Evolutionary conservation across 2,329 filamentous ascomycete genomes (phyloP).

Genomic region (Ambrosiella xylebori): DNA sequence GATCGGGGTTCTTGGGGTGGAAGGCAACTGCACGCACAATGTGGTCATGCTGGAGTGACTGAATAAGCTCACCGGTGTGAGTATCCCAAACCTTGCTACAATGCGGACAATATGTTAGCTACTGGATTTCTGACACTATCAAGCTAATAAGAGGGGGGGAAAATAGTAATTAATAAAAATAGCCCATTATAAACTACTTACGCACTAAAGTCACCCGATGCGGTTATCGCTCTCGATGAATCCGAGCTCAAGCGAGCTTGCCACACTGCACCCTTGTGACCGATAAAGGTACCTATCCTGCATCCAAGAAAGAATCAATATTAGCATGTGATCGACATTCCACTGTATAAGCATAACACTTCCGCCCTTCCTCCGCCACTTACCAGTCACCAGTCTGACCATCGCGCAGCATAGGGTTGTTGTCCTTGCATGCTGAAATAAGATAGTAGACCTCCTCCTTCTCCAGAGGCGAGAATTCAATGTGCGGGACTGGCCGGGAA

Average conservation of each 20-base stretch:
- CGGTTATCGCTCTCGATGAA: slow-evolving; percentile 75
- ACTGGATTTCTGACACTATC: not conserved
- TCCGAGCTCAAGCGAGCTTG: slow-evolving; percentile 82
- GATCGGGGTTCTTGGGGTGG: slow-evolving; percentile 60
- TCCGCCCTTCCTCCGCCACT: slow-evolving; percentile 14
- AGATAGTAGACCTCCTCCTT: slow-evolving; percentile 78
- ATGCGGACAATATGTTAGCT: not conserved
- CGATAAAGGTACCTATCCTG: slow-evolving; percentile 95
- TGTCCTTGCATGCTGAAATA: slow-evolving; percentile 91
- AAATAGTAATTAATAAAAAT: not conserved
- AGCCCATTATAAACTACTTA: slow-evolving; percentile 26
- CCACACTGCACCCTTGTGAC: slow-evolving; percentile 97
- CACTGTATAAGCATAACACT: no score
- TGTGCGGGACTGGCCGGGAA: slow-evolving; percentile 77
- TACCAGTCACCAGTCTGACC: slow-evolving; percentile 89
- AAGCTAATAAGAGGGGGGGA: not conserved
- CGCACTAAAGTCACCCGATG: slow-evolving; percentile 91
- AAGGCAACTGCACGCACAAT: slow-evolving; percentile 92
- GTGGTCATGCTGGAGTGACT: slow-evolving; percentile 78
- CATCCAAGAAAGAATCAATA: slow-evolving; percentile 18
- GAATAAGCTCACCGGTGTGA: slow-evolving; percentile 74
- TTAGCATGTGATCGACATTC: not conserved
- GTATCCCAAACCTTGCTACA: slow-evolving; percentile 90
- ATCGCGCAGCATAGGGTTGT: slow-evolving; percentile 95
- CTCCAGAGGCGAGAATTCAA: slow-evolving; percentile 71